phyloP scores from a whole-genome alignment of 179 eudicot species.

The Sideroxylon spinosum region DNA sequence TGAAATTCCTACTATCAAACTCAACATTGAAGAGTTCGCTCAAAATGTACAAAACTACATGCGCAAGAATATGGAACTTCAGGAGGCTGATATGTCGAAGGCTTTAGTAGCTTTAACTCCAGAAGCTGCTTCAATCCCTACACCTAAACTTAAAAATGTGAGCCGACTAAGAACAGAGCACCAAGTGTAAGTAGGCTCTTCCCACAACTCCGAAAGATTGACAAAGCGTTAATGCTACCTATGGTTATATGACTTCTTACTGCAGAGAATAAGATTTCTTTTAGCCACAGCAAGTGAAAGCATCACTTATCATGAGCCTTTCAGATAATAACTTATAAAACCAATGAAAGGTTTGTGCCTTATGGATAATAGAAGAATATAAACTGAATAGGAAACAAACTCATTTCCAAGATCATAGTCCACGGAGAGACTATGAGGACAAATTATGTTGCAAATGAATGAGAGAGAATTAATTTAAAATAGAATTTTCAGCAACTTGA shows the following conservation, averaged over 20 bases:
- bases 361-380: not conserved
- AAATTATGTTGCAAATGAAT: not conserved
- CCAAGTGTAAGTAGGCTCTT: conserved; percentile 53
- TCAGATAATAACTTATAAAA: not conserved
- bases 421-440: not conserved
- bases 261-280: conserved; percentile 1
- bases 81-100: conserved; percentile 55
- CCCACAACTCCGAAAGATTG: not conserved
- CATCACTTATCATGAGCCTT: not conserved
- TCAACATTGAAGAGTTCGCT: conserved; percentile 48
- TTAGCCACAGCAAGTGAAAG: not conserved
- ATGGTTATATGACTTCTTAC: not conserved
- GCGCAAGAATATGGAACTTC: conserved; percentile 37
- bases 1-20: conserved; percentile 61
- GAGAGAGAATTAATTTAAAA: not conserved
- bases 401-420: not conserved
- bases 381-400: not conserved
- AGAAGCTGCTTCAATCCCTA: conserved; percentile 58
- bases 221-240: not conserved
- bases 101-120: conserved; percentile 59
- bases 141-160: conserved; percentile 54
- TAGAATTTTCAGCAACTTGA: not conserved
- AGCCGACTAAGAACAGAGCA: conserved; percentile 65
- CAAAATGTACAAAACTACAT: conserved; percentile 45
- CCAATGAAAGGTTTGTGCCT: not conserved